phyloP scores from a whole-genome alignment of 305 asterid genomes.

The Plantago lanceolata region DNA sequence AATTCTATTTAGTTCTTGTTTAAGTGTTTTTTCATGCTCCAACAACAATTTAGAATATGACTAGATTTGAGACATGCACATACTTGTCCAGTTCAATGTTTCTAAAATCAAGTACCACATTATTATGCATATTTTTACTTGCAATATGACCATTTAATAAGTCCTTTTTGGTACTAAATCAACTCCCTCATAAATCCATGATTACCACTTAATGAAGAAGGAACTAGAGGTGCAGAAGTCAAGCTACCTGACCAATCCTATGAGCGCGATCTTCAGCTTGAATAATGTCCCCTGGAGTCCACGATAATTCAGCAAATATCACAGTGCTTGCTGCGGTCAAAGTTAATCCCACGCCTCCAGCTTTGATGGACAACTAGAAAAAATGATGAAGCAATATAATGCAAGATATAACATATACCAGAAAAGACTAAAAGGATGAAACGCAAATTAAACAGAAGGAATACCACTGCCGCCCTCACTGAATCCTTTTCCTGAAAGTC shows the following conservation, averaged over 20 bases:
- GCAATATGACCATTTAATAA: too few species aligned
- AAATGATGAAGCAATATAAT: conserved; percentile 18
- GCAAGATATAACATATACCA: conserved; percentile 10
- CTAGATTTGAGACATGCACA: too few species aligned
- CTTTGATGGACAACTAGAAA: conserved; percentile 81
- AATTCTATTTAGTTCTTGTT: too few species aligned
- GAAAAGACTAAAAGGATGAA: not conserved
- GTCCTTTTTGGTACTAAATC: too few species aligned
- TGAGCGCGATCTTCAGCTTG: conserved; percentile 99
- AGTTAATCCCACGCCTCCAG: conserved; percentile 93
- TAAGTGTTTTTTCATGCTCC: too few species aligned
- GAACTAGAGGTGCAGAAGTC: not conserved
- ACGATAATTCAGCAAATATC: conserved; percentile 84
- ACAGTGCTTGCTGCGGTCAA: conserved; percentile 97
- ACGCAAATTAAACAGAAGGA: conserved; percentile 20
- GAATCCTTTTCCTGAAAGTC: conserved; percentile 90
- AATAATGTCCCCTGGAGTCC: conserved; percentile 97
- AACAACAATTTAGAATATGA: too few species aligned
- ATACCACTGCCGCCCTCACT: conserved; percentile 91
- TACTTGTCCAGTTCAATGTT: too few species aligned
- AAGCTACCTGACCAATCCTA: conserved; percentile 92
- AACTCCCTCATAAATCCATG: not conserved
- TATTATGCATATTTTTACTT: too few species aligned
- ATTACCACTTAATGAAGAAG: not conserved
- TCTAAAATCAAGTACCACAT: too few species aligned